Evolutionary conservation across 2,329 filamentous ascomycete genomes (phyloP), one percentile per base, ranked within the genome.

Genomic region (Cytospora piceicola): DNA sequence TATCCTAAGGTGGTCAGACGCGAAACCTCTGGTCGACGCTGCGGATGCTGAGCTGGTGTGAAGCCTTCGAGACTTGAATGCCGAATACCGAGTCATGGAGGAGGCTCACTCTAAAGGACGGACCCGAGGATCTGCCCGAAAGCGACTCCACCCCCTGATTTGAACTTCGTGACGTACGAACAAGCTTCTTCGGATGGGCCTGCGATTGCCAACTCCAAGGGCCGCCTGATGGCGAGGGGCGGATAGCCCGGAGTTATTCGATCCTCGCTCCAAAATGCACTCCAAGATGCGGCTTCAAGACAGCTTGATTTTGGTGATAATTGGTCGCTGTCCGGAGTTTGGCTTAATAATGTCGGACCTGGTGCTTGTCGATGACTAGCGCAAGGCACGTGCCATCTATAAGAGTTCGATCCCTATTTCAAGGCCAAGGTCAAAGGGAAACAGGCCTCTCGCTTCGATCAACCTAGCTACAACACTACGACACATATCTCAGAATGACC

Each of bases 1-100:
- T 74, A 88, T 91, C 69, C 82, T 93, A 36, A 79, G 89, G 68
- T 91, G 89, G 85, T 91, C 91, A 17, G 92, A 93, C 74, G 86
- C 93, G 1, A 92, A 88, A 76, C 72, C 74, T 4, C 73, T 88
- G 57, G 82, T 89, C 11, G 81, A 86, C 24, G 76, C 77, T 9
- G 84, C 83, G 0, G 79, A 83, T 61, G 84, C 86, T 27, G 87
- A 88, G 74, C 77, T 88, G 67, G 83, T 88, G 29, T 88, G 79
- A 84, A 34, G 20, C n/a, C 7, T 9, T 4, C 9, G 3, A 2
- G n/a, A 11, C n/a, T 14, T 8, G 24, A 9, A 49, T 49, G n/a
- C n/a, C 9, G n/a, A 49, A 9, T 24, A n/a, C n/a, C n/a, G 11
- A n/a, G n/a, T 14, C n/a, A n/a, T n/a, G n/a, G n/a, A 42, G 15